phyloP scores from a whole-genome alignment of 1,139 yeast species.

The Taphrina betulina region DNA sequence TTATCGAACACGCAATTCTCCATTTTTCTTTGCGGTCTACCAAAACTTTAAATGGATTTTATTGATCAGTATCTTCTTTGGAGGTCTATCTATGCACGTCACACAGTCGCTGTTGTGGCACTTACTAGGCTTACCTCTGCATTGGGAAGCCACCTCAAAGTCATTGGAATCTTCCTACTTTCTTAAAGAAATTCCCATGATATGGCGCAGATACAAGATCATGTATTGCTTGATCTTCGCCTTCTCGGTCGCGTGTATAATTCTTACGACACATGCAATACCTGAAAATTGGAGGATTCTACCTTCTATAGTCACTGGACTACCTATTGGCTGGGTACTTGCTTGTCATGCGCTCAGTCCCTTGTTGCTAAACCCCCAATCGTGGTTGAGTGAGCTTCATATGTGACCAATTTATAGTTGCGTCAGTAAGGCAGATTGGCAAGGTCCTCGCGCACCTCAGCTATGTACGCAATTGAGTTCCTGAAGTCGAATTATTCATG shows the following conservation, averaged over 20 bases:
- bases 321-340: slow-evolving; percentile 21
- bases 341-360: slow-evolving; percentile 27
- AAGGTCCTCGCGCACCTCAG: no score
- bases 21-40: slow-evolving; percentile 17
- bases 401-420: no score
- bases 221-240: slow-evolving; percentile 10
- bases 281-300: slow-evolving; percentile 19
- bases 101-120: slow-evolving; percentile 35
- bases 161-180: slow-evolving; percentile 17
- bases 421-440: no score
- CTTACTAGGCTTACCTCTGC: slow-evolving; percentile 35
- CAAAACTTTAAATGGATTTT: slow-evolving; percentile 24
- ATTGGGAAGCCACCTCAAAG: slow-evolving; percentile 37
- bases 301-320: slow-evolving; percentile 19
- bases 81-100: slow-evolving; percentile 36
- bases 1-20: slow-evolving; percentile 30
- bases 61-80: slow-evolving; percentile 35
- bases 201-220: slow-evolving; percentile 24
- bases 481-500: no score
- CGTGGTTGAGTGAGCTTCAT: slow-evolving; percentile 26
- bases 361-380: slow-evolving; percentile 25
- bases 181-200: slow-evolving; percentile 23
- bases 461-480: no score
- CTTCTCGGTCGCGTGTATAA: background rate
- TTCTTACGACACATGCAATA: slow-evolving; percentile 2